A percentile compares a stretch with the other conserved stretches of the same genome.
Evolutionary conservation across 139 green algal species (phyloP).

Genomic region (Astrephomene gubernaculifera): DNA sequence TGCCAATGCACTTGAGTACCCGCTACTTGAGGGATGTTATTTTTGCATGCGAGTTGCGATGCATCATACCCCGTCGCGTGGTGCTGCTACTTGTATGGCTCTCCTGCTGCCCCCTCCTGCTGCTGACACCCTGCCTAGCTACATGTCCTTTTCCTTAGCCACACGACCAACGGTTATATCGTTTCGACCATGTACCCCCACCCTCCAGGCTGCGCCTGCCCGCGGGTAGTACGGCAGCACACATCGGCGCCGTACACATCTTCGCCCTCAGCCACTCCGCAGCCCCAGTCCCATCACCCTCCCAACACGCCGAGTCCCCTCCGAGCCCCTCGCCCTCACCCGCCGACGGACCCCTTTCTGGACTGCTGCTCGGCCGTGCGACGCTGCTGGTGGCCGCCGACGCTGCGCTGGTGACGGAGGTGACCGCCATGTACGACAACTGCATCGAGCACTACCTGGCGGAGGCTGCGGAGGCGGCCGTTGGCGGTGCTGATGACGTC

Average conservation of each 20-base stretch:
- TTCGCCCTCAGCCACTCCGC: constrained; percentile 6
- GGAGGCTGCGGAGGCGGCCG: not conserved
- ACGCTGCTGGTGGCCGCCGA: not conserved
- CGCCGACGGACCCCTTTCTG: not conserved
- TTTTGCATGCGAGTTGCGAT: not conserved
- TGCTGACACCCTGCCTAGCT: too few relatives aligned
- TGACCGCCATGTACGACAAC: not conserved
- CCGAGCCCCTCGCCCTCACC: not conserved
- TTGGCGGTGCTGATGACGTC: not conserved
- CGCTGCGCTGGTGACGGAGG: not conserved
- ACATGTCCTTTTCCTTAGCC: not conserved
- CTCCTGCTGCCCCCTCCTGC: not conserved
- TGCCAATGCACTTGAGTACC: too few relatives aligned
- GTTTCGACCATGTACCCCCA: too few relatives aligned
- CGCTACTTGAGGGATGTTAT: not conserved
- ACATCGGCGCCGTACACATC: constrained; percentile 3
- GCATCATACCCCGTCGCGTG: not conserved
- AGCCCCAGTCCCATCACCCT: not conserved
- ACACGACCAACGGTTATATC: too few relatives aligned
- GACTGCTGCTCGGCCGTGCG: constrained; percentile 15
- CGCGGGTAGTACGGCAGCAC: not conserved
- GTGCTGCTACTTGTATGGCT: not conserved
- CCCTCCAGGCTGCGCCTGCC: constrained; percentile 15
- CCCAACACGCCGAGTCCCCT: not conserved
- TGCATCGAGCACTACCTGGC: constrained; percentile 13